Evolutionary conservation across 1,139 yeast species (phyloP).

Genomic region (Geotrichum phurueaensis): DNA sequence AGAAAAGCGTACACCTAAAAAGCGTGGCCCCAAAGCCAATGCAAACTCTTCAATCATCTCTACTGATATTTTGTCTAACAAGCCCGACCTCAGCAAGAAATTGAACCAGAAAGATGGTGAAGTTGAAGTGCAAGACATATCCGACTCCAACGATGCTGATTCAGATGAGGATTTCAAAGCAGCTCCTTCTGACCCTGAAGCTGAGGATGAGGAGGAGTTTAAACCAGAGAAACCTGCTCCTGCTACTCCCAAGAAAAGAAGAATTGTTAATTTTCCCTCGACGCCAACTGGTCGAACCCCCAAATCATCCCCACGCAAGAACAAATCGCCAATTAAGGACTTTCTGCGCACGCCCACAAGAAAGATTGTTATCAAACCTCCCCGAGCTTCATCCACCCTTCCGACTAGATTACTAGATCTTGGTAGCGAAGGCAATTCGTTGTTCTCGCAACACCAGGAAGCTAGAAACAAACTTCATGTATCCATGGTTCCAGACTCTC

Average conservation of each 20-base stretch:
- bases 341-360: slow-evolving; percentile 15
- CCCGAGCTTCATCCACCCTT: slow-evolving; percentile 1
- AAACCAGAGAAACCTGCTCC: slow-evolving; percentile 7
- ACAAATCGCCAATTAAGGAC: slow-evolving; percentile 13
- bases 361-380: slow-evolving; percentile 11
- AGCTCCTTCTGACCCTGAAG: not conserved
- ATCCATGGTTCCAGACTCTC: slow-evolving; percentile 52
- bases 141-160: not conserved
- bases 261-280: not conserved
- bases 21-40: not conserved
- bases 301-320: slow-evolving; percentile 6
- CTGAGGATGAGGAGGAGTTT: slow-evolving; percentile 2
- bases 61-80: not conserved
- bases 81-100: not conserved
- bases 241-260: slow-evolving; percentile 10
- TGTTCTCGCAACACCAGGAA: slow-evolving; percentile 7
- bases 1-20: not conserved
- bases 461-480: slow-evolving; percentile 60
- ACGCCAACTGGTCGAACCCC: slow-evolving; percentile 9
- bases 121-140: not conserved
- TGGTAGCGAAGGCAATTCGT: not conserved
- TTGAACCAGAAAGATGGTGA: not conserved
- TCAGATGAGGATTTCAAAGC: slow-evolving; percentile 3
- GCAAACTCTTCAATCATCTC: not conserved
- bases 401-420: not conserved